phyloP scores from a whole-genome alignment of 169 alveolate species.

The Theileria sp. region DNA sequence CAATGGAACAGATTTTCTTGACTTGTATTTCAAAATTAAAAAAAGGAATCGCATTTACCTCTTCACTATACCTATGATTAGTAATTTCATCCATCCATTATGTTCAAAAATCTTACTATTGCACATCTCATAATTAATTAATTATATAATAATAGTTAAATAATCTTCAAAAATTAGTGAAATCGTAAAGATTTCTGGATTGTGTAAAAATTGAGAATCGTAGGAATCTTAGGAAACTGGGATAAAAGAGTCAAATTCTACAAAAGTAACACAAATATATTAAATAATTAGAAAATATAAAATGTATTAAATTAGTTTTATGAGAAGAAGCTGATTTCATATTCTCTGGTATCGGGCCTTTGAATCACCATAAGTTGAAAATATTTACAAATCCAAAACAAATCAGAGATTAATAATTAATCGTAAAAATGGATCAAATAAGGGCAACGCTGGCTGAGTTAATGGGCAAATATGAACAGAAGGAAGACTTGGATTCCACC shows the following conservation, averaged over 20 bases:
- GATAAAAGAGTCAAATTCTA: neutral
- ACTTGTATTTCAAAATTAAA: conserved; percentile 89
- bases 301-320: neutral
- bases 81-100: neutral
- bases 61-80: conserved; percentile 89
- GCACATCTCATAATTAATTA: neutral
- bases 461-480: conserved; percentile 81
- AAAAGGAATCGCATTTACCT: conserved; percentile 98
- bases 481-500: conserved; percentile 46
- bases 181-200: no score
- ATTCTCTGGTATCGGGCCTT: neutral
- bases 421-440: conserved; percentile 71
- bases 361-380: neutral
- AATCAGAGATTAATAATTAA: neutral
- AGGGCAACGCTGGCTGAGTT: conserved; percentile 76
- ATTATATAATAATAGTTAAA: neutral
- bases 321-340: neutral
- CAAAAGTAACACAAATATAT: neutral
- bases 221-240: neutral
- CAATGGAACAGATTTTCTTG: conserved; percentile 89
- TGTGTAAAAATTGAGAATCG: neutral
- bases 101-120: neutral
- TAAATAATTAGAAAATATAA: neutral
- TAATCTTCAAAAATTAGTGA: no score
- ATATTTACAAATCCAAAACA: neutral